Percentiles rank a stretch among this genome's conserved stretches.
phyloP scores from a whole-genome alignment of 2,329 filamentous ascomycete species.

The Neoscytalidium dimidiatum region DNA sequence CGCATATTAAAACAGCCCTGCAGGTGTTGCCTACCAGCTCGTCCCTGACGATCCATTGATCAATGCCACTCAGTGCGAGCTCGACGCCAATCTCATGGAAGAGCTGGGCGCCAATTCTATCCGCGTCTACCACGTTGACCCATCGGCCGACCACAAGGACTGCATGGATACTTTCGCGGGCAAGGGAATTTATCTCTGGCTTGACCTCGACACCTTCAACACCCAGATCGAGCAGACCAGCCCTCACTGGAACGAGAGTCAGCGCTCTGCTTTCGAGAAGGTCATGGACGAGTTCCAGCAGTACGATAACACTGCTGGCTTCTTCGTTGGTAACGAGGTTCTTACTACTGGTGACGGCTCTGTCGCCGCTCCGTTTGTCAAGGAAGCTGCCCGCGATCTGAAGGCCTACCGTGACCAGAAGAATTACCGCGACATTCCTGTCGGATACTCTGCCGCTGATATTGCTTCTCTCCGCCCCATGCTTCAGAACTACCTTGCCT shows the following conservation, averaged over 20 bases:
- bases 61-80: constrained; percentile 72
- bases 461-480: constrained; percentile 69
- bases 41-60: constrained; percentile 73
- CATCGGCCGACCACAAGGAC: constrained; percentile 67
- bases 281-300: constrained; percentile 77
- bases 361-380: constrained; percentile 77
- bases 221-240: constrained; percentile 64
- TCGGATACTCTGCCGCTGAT: constrained; percentile 87
- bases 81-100: constrained; percentile 77
- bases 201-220: constrained; percentile 76
- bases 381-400: constrained; percentile 78
- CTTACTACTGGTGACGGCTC: constrained; percentile 61
- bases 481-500: constrained; percentile 75
- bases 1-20: background rate
- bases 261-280: constrained; percentile 66
- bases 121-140: constrained; percentile 85
- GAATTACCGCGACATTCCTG: constrained; percentile 76
- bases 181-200: constrained; percentile 79
- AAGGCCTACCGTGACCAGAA: constrained; percentile 77
- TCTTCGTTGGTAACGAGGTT: constrained; percentile 89
- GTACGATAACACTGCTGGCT: constrained; percentile 79
- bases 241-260: constrained; percentile 72
- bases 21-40: constrained; percentile 39
- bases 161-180: constrained; percentile 82
- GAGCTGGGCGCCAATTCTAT: constrained; percentile 80